A percentile compares a stretch with the other conserved stretches of the same genome.
Conservation (phyloP, 352 stramenopile genomes). For the Pythium aquatile region DNA sequence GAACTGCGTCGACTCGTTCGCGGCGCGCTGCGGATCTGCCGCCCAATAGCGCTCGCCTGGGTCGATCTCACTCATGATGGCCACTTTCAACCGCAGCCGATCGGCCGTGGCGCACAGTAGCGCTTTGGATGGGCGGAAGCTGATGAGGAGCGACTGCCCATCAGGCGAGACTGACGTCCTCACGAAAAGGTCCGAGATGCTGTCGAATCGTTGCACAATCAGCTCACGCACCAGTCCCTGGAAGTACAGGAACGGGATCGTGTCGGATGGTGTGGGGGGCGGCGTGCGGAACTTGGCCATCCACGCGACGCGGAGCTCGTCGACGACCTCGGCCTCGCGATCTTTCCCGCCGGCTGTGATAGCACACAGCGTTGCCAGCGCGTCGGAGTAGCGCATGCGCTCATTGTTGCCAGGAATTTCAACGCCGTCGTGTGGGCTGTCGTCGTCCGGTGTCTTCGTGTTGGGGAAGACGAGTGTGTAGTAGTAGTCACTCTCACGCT, state of each 20-base stretch:
- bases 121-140: conserved; percentile 44
- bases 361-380: conserved; percentile 44
- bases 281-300: conserved; percentile 64
- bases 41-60: conserved; percentile 39
- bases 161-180: conserved; percentile 30
- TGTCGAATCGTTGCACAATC: conserved; percentile 61
- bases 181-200: conserved; percentile 44
- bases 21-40: conserved; percentile 20
- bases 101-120: conserved; percentile 52
- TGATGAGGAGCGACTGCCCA: conserved; percentile 36
- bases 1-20: conserved; percentile 36
- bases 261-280: conserved; percentile 41
- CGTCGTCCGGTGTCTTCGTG: conserved; percentile 24
- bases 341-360: conserved; percentile 48
- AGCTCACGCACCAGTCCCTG: conserved; percentile 70
- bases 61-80: conserved; percentile 50
- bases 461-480: conserved; percentile 76
- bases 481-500: conserved; percentile 46
- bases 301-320: conserved; percentile 59
- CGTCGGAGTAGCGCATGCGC: conserved; percentile 51
- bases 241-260: conserved; percentile 49
- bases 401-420: conserved; percentile 1
- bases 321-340: conserved; percentile 39
- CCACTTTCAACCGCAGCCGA: conserved; percentile 38
- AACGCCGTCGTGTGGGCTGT: background rate